phyloP scores from a whole-genome alignment of 768 basidiomycete species.

The Lanmaoa rubissima region DNA sequence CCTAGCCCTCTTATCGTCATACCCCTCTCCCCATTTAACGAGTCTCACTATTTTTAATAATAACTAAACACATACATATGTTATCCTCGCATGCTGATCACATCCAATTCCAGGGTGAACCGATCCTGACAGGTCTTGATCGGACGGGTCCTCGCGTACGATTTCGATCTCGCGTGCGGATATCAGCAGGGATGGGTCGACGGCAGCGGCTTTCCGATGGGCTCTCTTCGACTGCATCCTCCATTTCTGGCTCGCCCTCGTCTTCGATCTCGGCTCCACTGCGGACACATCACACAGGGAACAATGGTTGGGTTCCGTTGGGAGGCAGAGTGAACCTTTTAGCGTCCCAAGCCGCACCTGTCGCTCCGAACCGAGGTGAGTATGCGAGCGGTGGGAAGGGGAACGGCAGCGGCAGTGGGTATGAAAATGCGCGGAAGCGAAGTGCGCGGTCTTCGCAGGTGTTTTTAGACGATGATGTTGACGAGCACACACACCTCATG shows the following conservation, averaged over 20 bases:
- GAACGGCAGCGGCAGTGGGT: background rate
- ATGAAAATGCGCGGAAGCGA: background rate
- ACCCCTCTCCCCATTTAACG: background rate
- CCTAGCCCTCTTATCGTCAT: background rate
- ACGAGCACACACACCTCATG: conserved; percentile 43
- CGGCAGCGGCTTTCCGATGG: conserved; percentile 36
- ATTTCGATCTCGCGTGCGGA: conserved; percentile 75
- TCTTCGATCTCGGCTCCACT: conserved; percentile 83
- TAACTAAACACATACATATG: background rate
- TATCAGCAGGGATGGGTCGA: conserved; percentile 64
- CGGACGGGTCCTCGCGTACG: conserved; percentile 42
- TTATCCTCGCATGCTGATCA: conserved; percentile 1
- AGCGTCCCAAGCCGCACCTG: conserved; percentile 9
- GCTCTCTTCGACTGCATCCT: conserved; percentile 33
- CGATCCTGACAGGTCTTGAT: conserved; percentile 5
- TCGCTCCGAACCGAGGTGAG: background rate
- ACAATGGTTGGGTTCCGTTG: conserved; percentile 59
- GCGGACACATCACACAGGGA: conserved; percentile 52
- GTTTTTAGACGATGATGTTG: conserved; percentile 13
- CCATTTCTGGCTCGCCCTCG: conserved; percentile 62
- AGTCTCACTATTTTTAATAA: background rate
- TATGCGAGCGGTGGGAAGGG: background rate
- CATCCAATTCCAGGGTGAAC: conserved; percentile 14
- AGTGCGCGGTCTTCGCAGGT: conserved; percentile 5
- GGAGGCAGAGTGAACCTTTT: conserved; percentile 50